Base-by-base conservation (phyloP, 495 filamentous ascomycete genomes). In the Thermothielavioides terrestris region DNA sequence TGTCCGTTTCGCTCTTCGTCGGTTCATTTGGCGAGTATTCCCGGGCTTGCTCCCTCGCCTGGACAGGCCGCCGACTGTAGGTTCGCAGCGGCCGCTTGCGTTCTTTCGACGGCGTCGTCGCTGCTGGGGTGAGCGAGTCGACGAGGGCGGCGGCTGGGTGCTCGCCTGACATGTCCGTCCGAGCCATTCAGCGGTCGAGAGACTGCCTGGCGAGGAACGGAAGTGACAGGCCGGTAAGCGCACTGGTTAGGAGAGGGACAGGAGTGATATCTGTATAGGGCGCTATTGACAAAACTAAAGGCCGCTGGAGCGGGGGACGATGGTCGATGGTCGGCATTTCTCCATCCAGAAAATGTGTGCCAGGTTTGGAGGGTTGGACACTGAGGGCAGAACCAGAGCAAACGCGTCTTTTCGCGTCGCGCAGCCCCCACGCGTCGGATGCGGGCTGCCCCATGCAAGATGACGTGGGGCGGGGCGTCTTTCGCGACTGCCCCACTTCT, bases 41-140 rank as follows among this genome's bases (percentile, higher is more conserved):
- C 6, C 34, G 14, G 35, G 56, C 41, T 22, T 57, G 31, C 35
- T 64, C 53, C 54, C 59, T 46, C 40, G 20, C 22, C 28, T 28
- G 20, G 36, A 55, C 44, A 53, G 64, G 44, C 10, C 67, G 69
- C 18, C 68, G 68, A 34, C 72, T 59, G 42, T 75, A 75, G 4
- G 72, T 75, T 42, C 70, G 68, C 14, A 72, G 46, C 0, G 65
- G 68, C 27, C 65, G 62, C 51, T 67, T 72, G 40, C 55, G 47
- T 31, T 18, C 41, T 26, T 28, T 53, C 4, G 57, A 30, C 10
- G 32, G 22, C 4, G 36, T 27, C 6, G 11, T 32, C 10, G 41
- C 7, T 2, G 35, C 10, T 1, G 23, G 11, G 23, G 17, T 11
- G 22, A 25, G 17, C 12, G 35, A 32, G 1, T 23, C 27, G 35